Conservation (phyloP, 768 basidiomycete species). For the Rhizopogon vulgaris region DNA sequence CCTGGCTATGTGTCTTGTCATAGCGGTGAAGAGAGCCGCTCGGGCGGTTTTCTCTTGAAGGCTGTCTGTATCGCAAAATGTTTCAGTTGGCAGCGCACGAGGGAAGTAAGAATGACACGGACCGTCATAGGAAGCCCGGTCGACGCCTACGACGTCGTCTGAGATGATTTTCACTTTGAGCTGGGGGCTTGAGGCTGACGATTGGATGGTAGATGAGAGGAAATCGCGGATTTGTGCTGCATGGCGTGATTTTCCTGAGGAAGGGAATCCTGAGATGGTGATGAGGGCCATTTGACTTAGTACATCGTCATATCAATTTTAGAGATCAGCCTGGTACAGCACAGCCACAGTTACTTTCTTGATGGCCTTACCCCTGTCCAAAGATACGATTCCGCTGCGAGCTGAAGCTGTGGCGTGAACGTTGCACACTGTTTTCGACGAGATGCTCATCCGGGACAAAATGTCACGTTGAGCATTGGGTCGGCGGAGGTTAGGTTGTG, state of each 20-base stretch:
- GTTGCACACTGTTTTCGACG: no score
- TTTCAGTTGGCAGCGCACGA: background rate
- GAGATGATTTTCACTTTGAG: slow-evolving; percentile 50
- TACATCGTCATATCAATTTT: no score
- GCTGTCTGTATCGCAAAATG: slow-evolving; percentile 42
- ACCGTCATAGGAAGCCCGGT: slow-evolving; percentile 72
- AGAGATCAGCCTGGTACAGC: no score
- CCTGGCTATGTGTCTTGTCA: slow-evolving; percentile 65
- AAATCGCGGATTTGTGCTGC: slow-evolving; percentile 54
- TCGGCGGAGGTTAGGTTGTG: no score
- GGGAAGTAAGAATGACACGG: slow-evolving; percentile 11
- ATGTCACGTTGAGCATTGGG: no score
- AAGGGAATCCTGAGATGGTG: slow-evolving; percentile 84
- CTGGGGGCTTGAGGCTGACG: background rate
- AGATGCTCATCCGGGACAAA: no score
- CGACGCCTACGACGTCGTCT: slow-evolving; percentile 65
- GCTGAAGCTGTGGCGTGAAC: no score
- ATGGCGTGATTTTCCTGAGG: slow-evolving; percentile 78
- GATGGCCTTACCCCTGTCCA: no score
- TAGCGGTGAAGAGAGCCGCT: slow-evolving; percentile 73
- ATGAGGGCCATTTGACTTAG: slow-evolving; percentile 72
- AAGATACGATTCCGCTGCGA: no score
- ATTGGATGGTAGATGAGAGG: slow-evolving; percentile 25
- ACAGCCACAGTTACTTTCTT: no score
- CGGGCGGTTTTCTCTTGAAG: slow-evolving; percentile 85